These are phyloP conservation scores for Fusarium domesticum DNA, from an alignment of 2,329 filamentous ascomycete species.

Conservation along the genomic window DNA sequence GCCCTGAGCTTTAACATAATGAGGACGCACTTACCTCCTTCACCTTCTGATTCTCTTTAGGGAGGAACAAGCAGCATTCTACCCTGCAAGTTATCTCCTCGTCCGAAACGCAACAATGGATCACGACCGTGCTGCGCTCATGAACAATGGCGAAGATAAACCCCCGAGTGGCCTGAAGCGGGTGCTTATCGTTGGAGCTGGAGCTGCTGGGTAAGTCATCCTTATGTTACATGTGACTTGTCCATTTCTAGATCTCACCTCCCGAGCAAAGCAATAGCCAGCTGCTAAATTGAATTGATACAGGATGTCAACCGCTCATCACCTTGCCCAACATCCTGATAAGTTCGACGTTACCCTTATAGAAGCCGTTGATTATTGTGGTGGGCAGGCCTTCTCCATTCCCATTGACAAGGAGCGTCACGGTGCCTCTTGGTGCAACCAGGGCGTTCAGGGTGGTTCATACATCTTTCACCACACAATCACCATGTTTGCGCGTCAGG, in stretches of 20 bases:
- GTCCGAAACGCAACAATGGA: not conserved
- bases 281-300: too few relatives aligned
- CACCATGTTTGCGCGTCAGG: constrained; percentile 17
- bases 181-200: constrained; percentile 12
- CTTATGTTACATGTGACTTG: too few relatives aligned
- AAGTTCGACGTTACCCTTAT: constrained; percentile 16
- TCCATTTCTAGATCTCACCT: too few relatives aligned
- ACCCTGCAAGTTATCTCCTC: too few relatives aligned
- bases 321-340: constrained; percentile 9
- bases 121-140: constrained; percentile 12
- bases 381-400: constrained; percentile 16
- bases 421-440: constrained; percentile 18
- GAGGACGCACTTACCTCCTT: too few relatives aligned
- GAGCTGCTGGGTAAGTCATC: constrained; percentile 15
- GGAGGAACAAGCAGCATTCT: too few relatives aligned
- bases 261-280: too few relatives aligned
- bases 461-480: constrained; percentile 18
- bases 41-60: too few relatives aligned
- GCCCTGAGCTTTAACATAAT: too few relatives aligned
- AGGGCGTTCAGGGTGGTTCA: constrained; percentile 14
- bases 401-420: constrained; percentile 16
- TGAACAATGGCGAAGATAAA: constrained; percentile 13
- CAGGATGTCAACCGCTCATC: constrained; percentile 16
- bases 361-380: constrained; percentile 16
- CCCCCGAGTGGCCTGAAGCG: constrained; percentile 7